Percentiles rank a stretch among this genome's conserved stretches.
Evolutionary conservation across 169 alveolate species (phyloP).

Genomic region (Cryptosporidium viatorum): DNA sequence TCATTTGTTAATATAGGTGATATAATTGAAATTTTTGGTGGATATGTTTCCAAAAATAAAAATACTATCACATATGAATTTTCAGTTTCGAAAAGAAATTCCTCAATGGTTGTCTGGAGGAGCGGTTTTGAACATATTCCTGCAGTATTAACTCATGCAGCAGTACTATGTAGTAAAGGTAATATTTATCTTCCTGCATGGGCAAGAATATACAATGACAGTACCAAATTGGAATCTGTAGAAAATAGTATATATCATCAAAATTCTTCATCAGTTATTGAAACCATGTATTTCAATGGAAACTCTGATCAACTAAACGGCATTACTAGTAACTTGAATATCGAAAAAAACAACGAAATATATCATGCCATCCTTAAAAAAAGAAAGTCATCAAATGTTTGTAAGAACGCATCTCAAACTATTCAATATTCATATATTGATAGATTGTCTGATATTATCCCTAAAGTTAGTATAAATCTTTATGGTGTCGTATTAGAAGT

Average conservation of each 20-base stretch:
- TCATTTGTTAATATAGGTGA: constrained; percentile 53
- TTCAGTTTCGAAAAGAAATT: constrained; percentile 30
- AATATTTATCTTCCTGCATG: constrained; percentile 73
- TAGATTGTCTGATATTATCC: constrained; percentile 41
- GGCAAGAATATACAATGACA: constrained; percentile 57
- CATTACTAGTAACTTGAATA: not conserved
- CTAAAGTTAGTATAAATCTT: constrained; percentile 43
- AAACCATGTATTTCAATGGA: not conserved
- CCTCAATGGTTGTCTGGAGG: constrained; percentile 71
- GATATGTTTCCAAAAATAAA: constrained; percentile 12
- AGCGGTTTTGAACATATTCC: constrained; percentile 69
- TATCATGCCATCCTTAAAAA: not conserved
- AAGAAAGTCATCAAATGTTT: not conserved
- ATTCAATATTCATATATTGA: constrained; percentile 28
- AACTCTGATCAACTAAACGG: not conserved
- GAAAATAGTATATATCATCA: not conserved
- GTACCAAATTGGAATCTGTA: not conserved
- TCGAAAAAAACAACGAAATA: not conserved
- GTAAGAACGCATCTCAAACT: not conserved
- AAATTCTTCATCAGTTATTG: not conserved
- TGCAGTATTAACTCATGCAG: constrained; percentile 75
- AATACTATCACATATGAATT: constrained; percentile 23
- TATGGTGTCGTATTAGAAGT: constrained; percentile 69
- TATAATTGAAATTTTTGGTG: constrained; percentile 49
- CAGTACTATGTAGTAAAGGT: constrained; percentile 71